A percentile compares a stretch with the other conserved stretches of the same genome.
phyloP scores from a whole-genome alignment of 495 filamentous ascomycete species.

The Penicillium egyptiacum region DNA sequence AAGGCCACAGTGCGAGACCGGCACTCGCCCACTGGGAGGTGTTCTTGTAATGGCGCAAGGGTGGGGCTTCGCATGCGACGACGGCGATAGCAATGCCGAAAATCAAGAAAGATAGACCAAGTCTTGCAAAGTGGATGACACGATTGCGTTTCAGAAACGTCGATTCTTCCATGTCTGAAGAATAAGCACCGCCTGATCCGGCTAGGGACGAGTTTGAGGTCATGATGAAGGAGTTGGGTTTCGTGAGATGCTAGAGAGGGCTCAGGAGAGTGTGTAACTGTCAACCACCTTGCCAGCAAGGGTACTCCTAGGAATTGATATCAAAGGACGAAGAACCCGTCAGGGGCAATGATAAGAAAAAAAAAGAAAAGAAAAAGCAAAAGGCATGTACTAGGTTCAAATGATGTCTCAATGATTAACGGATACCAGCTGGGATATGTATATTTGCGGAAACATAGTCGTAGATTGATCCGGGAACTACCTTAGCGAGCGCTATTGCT shows the following conservation, averaged over 20 bases:
- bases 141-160: slow-evolving; percentile 40
- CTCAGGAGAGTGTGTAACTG: slow-evolving; percentile 8
- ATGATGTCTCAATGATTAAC: slow-evolving; percentile 11
- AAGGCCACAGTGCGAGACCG: slow-evolving; percentile 51
- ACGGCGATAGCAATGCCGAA: slow-evolving; percentile 37
- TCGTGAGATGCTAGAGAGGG: background rate
- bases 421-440: slow-evolving; percentile 21
- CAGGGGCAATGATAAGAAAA: slow-evolving; percentile 7
- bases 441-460: slow-evolving; percentile 2
- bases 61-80: slow-evolving; percentile 43
- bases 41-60: slow-evolving; percentile 40
- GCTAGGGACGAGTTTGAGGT: slow-evolving; percentile 27
- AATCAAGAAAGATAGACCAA: slow-evolving; percentile 38
- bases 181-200: slow-evolving; percentile 33
- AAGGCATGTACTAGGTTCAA: slow-evolving; percentile 9
- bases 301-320: slow-evolving; percentile 10
- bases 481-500: slow-evolving; percentile 13
- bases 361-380: slow-evolving; percentile 19
- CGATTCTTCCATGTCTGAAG: slow-evolving; percentile 40
- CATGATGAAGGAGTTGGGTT: slow-evolving; percentile 22
- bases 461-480: background rate
- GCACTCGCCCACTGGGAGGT: slow-evolving; percentile 38
- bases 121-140: slow-evolving; percentile 37
- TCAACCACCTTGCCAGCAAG: slow-evolving; percentile 25
- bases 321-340: slow-evolving; percentile 14